phyloP scores from a whole-genome alignment of 371 early-diverging fungal genomes.

The Mortierella sp. region DNA sequence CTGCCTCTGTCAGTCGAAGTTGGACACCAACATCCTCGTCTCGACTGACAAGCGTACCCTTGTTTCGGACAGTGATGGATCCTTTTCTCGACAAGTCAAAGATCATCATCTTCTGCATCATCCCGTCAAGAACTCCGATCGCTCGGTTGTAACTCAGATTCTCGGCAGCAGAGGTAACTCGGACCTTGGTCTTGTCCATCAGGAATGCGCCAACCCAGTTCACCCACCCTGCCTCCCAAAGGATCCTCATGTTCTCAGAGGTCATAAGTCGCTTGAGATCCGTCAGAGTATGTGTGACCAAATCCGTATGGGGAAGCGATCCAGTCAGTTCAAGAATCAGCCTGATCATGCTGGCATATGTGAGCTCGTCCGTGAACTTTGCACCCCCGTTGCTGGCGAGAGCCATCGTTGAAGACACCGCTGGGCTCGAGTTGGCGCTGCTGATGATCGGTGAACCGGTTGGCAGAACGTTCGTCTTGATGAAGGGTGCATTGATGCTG shows the following conservation, averaged over 20 bases:
- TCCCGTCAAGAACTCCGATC: conserved; percentile 52
- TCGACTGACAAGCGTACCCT: conserved; percentile 48
- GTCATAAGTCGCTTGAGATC: conserved; percentile 60
- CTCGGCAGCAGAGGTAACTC: conserved; percentile 53
- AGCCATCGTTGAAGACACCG: background rate
- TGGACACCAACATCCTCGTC: conserved; percentile 55
- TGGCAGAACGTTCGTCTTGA: conserved; percentile 40
- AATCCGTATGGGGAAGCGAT: conserved; percentile 49
- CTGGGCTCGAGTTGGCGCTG: conserved; percentile 10
- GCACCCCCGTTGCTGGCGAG: conserved; percentile 37
- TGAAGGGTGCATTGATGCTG: conserved; percentile 26
- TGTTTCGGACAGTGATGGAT: conserved; percentile 49
- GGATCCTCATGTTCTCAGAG: conserved; percentile 58
- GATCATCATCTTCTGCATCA: conserved; percentile 63
- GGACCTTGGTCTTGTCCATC: conserved; percentile 46
- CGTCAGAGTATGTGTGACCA: conserved; percentile 58
- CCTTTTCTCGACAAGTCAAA: conserved; percentile 59
- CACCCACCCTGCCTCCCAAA: conserved; percentile 61
- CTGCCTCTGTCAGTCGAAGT: conserved; percentile 52
- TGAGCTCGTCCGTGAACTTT: conserved; percentile 57
- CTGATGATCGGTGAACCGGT: conserved; percentile 25
- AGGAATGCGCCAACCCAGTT: conserved; percentile 58
- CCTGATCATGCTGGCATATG: conserved; percentile 58
- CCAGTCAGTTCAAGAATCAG: conserved; percentile 57
- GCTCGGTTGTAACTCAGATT: conserved; percentile 53